These are phyloP conservation scores for Mycena vulgaris DNA, from an alignment of 768 basidiomycete species.

Conservation along the genomic window DNA sequence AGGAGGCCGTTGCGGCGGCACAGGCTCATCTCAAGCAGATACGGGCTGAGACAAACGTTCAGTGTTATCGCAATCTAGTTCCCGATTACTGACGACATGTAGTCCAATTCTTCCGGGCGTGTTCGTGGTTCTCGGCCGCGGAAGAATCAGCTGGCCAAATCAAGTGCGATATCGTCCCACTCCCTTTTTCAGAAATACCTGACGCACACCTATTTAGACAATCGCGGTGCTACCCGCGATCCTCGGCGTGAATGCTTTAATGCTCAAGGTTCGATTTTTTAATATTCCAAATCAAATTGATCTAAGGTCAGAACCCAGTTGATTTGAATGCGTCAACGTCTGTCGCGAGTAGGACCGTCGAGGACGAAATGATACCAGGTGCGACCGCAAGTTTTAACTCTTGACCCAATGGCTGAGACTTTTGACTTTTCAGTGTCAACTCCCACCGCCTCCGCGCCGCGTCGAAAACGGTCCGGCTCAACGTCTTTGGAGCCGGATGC, in stretches of 20 bases:
- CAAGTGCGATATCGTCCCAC: neutral
- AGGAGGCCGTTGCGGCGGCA: too few species aligned
- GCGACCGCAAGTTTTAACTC: neutral
- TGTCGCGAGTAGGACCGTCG: neutral
- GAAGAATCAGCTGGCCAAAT: conserved; percentile 4
- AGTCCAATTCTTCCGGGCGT: conserved; percentile 3
- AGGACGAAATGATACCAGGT: neutral
- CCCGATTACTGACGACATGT: neutral
- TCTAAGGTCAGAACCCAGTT: neutral
- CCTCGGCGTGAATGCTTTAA: conserved; percentile 2
- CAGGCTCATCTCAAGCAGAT: too few species aligned
- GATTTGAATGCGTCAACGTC: neutral
- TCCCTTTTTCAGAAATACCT: neutral
- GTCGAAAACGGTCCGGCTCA: neutral
- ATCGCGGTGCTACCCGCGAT: neutral
- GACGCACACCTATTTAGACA: neutral
- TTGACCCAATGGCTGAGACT: neutral
- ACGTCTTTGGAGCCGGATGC: neutral
- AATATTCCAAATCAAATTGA: neutral
- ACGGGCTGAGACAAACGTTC: conserved; percentile 17
- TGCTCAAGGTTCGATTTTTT: neutral
- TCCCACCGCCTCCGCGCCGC: neutral
- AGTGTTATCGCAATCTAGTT: neutral
- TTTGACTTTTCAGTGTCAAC: conserved; percentile 1
- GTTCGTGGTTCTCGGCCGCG: conserved; percentile 1